These are phyloP conservation scores for Phytopythium helicoides DNA, from an alignment of 352 stramenopile species.

Conservation along the genomic window DNA sequence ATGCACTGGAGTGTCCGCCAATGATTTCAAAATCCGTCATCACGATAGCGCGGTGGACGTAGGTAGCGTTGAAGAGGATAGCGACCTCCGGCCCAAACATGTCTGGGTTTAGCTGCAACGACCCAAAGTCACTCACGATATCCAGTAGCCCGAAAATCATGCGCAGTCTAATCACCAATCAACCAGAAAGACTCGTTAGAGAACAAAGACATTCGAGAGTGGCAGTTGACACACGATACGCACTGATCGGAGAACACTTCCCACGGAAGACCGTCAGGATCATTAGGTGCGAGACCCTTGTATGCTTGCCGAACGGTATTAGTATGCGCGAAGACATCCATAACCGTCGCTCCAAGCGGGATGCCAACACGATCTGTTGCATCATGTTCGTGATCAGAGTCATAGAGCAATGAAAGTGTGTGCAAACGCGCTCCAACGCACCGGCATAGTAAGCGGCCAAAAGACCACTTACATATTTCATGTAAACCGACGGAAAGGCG, in stretches of 20 bases:
- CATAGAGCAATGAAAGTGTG: not conserved
- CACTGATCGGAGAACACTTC: slow-evolving; percentile 69
- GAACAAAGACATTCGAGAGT: not conserved
- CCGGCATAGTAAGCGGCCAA: slow-evolving; percentile 74
- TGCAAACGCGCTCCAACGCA: slow-evolving; percentile 14
- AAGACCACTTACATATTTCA: slow-evolving; percentile 72
- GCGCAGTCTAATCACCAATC: slow-evolving; percentile 38
- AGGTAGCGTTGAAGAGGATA: slow-evolving; percentile 70
- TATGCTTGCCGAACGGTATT: slow-evolving; percentile 63
- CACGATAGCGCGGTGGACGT: slow-evolving; percentile 77
- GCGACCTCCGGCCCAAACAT: slow-evolving; percentile 69
- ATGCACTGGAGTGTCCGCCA: slow-evolving; percentile 75
- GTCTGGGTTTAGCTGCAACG: slow-evolving; percentile 61
- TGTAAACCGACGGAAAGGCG: slow-evolving; percentile 71
- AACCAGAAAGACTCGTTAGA: not conserved
- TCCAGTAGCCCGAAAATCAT: slow-evolving; percentile 81
- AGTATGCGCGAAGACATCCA: slow-evolving; percentile 77
- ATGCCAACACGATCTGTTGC: slow-evolving; percentile 69
- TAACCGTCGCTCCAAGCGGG: slow-evolving; percentile 52
- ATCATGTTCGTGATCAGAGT: not conserved
- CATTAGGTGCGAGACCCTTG: slow-evolving; percentile 67
- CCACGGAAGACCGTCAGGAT: slow-evolving; percentile 62
- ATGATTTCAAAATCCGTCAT: slow-evolving; percentile 68
- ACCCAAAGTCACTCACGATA: slow-evolving; percentile 76
- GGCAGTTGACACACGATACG: too few relatives aligned